Base-by-base conservation (phyloP, 2,329 filamentous ascomycete species). In the Aspergillus quadricinctus region DNA sequence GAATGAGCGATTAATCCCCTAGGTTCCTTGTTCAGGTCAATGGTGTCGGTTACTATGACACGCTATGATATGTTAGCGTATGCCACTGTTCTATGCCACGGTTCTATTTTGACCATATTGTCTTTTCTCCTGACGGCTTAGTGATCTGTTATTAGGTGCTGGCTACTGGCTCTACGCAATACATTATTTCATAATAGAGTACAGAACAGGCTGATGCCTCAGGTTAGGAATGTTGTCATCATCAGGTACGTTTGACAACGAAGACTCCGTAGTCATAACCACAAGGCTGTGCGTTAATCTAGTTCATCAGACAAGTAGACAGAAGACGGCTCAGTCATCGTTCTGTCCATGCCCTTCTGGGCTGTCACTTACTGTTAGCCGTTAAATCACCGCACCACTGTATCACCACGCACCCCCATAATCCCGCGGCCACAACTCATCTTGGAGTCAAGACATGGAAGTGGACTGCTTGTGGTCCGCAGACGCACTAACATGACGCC, bases 321-420 rank as follows among this genome's bases (percentile, higher is more conserved):
- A 31, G 28, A 29, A 29, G 9, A 29, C 2, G 41, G n/a, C 41
- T 45, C 41, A 45, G 17, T 10, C 9, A 9, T 29, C 28, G 9
- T 14, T 37, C 14, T 17, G 31, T 17, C 14, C 31, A 37, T 37
- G 25, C 17, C 14, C 14, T 37, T 37, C 0, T 3, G 28, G 28
- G 9, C 28, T 29, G 28, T 10, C 40, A 43, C 40, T 43, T 37
- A 3, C 0, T 3, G 17, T 43, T 14, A 8, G 21, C 41, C 4
- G 2, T 43, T 11, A 21, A 43, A 19, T 19, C 21, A 11, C 10
- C 17, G 9, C 21, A 43, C 40, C 10, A 35, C 14, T 21, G 43
- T 57, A 60, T 55, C 50, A 43, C 53, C 62, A 63, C 61, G 61
- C 62, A 64, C 62, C 48, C 60, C 55, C 57, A 61, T 57, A 61